These are phyloP conservation scores for Eucalyptus tenuipes DNA, from an alignment of 345 rosid genomes.

Conservation along the genomic window DNA sequence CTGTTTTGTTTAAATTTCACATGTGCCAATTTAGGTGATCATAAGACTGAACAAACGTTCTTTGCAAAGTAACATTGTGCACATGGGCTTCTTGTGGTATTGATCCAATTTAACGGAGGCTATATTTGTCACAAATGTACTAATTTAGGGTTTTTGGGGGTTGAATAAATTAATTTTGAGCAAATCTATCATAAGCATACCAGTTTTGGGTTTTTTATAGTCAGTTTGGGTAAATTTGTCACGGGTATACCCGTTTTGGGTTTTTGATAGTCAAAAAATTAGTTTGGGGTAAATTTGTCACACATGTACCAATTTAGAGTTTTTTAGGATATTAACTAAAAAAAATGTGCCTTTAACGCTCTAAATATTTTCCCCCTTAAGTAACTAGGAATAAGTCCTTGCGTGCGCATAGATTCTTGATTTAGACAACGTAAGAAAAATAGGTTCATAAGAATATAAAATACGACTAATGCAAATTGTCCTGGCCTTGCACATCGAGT, in stretches of 20 bases:
- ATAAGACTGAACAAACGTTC: not conserved
- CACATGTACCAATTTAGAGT: fast-evolving
- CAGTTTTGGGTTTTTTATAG: fast-evolving
- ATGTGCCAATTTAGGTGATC: not conserved
- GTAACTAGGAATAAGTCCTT: not conserved
- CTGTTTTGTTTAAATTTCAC: not conserved
- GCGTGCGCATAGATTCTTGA: not conserved
- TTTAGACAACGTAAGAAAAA: not conserved
- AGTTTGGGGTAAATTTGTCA: no score
- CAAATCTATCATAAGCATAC: no score
- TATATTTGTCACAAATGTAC: no score
- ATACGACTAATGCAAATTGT: not conserved
- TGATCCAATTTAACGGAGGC: fast-evolving
- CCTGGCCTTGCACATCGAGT: not conserved
- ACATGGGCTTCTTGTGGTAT: not conserved
- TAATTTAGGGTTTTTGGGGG: no score
- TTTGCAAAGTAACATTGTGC: not conserved
- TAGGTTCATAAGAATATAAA: not conserved
- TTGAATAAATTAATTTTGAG: no score
- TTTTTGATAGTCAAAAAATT: no score
- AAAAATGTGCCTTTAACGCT: not conserved
- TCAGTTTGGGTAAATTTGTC: no score
- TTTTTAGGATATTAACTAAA: no score
- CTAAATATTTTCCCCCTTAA: not conserved
- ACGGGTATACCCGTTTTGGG: fast-evolving